A percentile compares a stretch with the other conserved stretches of the same genome.
These are phyloP conservation scores for Tuber calosporum DNA, from an alignment of 495 filamentous ascomycete species.

Conservation along the genomic window DNA sequence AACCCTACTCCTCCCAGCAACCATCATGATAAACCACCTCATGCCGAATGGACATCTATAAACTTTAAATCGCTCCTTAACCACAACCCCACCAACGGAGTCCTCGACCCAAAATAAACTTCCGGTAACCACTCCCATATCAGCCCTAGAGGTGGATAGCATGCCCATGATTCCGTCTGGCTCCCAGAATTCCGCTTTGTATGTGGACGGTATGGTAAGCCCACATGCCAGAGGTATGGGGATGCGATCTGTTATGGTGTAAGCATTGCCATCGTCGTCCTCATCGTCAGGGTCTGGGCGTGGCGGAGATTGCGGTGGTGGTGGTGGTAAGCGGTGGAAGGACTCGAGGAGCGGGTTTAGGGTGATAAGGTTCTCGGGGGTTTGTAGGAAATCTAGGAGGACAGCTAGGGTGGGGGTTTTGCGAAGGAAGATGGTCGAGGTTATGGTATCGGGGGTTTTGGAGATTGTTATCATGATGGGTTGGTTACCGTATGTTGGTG, in stretches of 20 bases:
- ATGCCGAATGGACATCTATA: slow-evolving; percentile 6
- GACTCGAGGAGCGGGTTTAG: neutral
- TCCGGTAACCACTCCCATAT: neutral
- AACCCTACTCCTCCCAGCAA: slow-evolving; percentile 3
- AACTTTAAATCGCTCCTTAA: slow-evolving; percentile 22
- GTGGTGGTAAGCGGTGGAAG: neutral
- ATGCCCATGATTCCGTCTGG: neutral
- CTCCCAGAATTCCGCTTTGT: neutral
- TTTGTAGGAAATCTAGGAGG: slow-evolving; percentile 4
- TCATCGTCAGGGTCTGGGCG: neutral
- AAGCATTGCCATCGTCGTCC: neutral
- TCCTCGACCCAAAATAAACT: neutral
- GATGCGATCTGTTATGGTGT: slow-evolving; percentile 1
- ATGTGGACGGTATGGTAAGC: neutral
- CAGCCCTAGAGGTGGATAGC: neutral
- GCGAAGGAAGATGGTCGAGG: slow-evolving; percentile 1
- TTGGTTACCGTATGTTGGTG: neutral
- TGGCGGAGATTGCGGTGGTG: neutral
- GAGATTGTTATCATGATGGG: neutral
- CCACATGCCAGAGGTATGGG: neutral
- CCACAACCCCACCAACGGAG: neutral
- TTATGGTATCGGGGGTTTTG: slow-evolving; percentile 2
- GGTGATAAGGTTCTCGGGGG: slow-evolving; percentile 8
- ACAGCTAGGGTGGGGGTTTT: neutral
- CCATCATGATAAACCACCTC: slow-evolving; percentile 16